Conservation (phyloP, 306 rosid species). For the Cicer arietinum region DNA sequence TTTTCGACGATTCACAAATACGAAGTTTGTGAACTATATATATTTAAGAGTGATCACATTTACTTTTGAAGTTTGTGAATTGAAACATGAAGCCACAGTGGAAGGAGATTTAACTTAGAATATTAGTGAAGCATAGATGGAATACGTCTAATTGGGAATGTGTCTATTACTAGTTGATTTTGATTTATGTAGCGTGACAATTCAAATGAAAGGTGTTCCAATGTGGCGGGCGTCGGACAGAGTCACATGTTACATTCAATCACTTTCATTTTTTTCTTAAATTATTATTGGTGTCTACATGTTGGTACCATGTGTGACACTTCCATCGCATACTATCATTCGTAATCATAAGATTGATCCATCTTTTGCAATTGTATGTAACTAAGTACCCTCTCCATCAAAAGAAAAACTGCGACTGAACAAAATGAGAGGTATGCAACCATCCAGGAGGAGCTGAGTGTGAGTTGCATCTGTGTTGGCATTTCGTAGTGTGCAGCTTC, state of each 20-base stretch:
- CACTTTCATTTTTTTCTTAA: too few relatives aligned
- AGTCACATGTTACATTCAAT: too few relatives aligned
- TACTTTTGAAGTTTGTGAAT: conserved; percentile 10
- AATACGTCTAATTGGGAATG: background rate
- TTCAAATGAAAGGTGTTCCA: too few relatives aligned
- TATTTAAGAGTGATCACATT: background rate
- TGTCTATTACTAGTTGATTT: background rate
- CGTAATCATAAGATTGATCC: background rate
- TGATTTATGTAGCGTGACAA: too few relatives aligned
- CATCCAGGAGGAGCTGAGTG: background rate
- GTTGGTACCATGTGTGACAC: too few relatives aligned
- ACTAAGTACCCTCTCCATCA: background rate
- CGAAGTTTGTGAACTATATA: background rate
- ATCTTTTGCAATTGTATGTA: background rate
- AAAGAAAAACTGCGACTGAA: background rate
- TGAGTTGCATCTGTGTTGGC: background rate
- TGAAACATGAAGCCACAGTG: conserved; percentile 21
- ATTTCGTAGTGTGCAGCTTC: background rate
- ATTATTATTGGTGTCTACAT: too few relatives aligned
- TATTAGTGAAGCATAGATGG: background rate
- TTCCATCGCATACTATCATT: background rate
- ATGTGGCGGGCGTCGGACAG: too few relatives aligned
- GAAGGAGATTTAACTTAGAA: background rate
- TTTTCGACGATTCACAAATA: conserved; percentile 3
- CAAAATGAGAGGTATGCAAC: background rate